phyloP scores from a whole-genome alignment of 176 grass and related monocot genomes.

The maize (Zea mays) region DNA sequence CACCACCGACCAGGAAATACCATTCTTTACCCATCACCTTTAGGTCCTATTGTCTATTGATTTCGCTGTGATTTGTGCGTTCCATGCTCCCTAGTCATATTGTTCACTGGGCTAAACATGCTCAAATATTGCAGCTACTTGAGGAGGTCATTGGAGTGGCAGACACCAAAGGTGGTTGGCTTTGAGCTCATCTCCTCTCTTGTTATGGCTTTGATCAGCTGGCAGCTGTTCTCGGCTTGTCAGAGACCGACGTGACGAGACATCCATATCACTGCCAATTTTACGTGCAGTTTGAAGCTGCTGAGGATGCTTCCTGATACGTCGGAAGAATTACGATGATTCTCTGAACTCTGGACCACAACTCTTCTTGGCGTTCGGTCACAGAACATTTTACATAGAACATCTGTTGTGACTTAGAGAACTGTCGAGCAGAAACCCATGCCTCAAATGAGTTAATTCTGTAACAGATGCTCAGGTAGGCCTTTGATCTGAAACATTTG shows the following conservation, averaged over 20 bases:
- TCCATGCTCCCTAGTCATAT: not conserved
- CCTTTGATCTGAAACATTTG: slow-evolving; percentile 20
- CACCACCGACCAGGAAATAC: not conserved
- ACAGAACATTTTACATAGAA: slow-evolving; percentile 34
- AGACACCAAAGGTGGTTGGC: slow-evolving; percentile 71
- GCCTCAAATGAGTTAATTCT: not conserved
- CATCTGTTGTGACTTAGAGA: not conserved
- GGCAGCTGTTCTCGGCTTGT: slow-evolving; percentile 97
- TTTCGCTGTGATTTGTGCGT: not conserved
- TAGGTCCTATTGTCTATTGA: not conserved
- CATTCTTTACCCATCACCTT: slow-evolving; percentile 5
- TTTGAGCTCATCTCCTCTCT: slow-evolving; percentile 88
- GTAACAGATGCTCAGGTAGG: slow-evolving; percentile 22
- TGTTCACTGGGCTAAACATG: slow-evolving; percentile 20
- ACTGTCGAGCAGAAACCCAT: slow-evolving; percentile 10
- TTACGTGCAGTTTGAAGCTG: not conserved
- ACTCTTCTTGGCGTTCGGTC: not conserved
- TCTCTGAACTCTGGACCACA: not conserved
- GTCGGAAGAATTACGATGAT: slow-evolving; percentile 29
- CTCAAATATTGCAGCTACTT: slow-evolving; percentile 65
- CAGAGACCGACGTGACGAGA: slow-evolving; percentile 56
- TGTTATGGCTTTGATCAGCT: slow-evolving; percentile 93
- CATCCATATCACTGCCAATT: not conserved
- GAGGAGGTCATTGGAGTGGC: slow-evolving; percentile 81
- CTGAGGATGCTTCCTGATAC: slow-evolving; percentile 24